phyloP scores from a whole-genome alignment of 805 yeast genomes.

The Groenewaldozyma salmanticensis region DNA sequence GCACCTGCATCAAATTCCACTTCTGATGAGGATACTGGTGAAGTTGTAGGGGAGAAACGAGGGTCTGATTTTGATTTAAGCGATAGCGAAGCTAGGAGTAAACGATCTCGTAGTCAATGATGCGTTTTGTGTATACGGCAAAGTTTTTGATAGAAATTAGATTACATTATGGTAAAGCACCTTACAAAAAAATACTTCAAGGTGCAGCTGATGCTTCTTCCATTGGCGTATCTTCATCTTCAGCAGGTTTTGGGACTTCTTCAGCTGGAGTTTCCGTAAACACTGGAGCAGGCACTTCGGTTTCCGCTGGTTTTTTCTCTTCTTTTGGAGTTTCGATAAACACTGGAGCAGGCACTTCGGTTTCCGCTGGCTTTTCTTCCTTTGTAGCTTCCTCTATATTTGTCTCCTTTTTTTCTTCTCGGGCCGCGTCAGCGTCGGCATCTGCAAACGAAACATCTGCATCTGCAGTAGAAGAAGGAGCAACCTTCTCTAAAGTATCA shows the following conservation, averaged over 20 bases:
- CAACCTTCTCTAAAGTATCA: too few species aligned
- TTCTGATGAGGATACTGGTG: neutral
- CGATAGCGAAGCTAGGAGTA: neutral
- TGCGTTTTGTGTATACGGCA: neutral
- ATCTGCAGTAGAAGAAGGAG: too few species aligned
- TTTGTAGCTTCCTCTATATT: neutral
- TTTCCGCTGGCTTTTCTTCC: constrained; percentile 1
- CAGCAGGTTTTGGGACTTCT: neutral
- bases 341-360: constrained; percentile 1
- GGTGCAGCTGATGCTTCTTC: neutral
- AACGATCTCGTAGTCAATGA: neutral
- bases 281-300: constrained; percentile 6
- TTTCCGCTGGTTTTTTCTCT: constrained; percentile 1
- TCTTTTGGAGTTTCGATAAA: neutral
- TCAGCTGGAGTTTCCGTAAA: constrained; percentile 7
- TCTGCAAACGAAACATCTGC: neutral
- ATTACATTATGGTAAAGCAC: neutral
- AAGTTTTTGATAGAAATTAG: neutral
- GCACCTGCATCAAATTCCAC: neutral
- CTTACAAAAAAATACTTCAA: neutral
- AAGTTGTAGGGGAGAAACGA: neutral
- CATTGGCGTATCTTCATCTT: constrained; percentile 2
- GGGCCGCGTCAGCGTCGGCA: constrained; percentile 1
- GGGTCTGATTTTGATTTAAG: constrained; percentile 1
- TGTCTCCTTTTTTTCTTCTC: neutral